A percentile compares a stretch with the other conserved stretches of the same genome.
phyloP scores from a whole-genome alignment of 2,329 filamentous ascomycete genomes.

The Trichoderma gracile region DNA sequence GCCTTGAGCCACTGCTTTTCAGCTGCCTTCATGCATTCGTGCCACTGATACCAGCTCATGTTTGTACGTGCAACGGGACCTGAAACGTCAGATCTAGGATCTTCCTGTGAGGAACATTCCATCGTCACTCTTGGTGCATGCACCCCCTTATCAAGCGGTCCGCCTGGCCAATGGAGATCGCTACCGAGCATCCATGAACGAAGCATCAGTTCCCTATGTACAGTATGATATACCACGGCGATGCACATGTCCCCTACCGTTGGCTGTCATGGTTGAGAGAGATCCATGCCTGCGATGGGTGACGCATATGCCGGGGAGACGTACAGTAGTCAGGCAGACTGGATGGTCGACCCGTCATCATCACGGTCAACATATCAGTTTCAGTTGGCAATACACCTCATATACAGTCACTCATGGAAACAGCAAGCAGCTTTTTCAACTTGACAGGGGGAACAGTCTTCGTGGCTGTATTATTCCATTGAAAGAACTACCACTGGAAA shows the following conservation, averaged over 20 bases:
- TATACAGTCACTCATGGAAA: neutral
- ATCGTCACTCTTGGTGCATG: neutral
- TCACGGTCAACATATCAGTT: no score
- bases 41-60: no score
- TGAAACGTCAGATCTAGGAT: no score
- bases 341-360: neutral
- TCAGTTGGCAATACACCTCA: no score
- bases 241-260: neutral
- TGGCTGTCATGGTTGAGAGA: neutral
- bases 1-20: neutral
- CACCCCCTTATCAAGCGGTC: neutral
- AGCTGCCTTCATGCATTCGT: neutral
- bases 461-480: slow-evolving; percentile 43
- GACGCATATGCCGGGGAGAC: neutral
- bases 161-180: neutral
- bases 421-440: neutral
- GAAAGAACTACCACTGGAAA: slow-evolving; percentile 31
- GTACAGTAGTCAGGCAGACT: neutral
- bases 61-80: neutral
- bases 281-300: no score
- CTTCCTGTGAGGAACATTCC: neutral
- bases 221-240: no score
- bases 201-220: neutral
- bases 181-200: neutral
- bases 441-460: slow-evolving; percentile 36